Evolutionary conservation across 2,329 filamentous ascomycete species (phyloP).

Genomic region (Colletotrichum falcatum): DNA sequence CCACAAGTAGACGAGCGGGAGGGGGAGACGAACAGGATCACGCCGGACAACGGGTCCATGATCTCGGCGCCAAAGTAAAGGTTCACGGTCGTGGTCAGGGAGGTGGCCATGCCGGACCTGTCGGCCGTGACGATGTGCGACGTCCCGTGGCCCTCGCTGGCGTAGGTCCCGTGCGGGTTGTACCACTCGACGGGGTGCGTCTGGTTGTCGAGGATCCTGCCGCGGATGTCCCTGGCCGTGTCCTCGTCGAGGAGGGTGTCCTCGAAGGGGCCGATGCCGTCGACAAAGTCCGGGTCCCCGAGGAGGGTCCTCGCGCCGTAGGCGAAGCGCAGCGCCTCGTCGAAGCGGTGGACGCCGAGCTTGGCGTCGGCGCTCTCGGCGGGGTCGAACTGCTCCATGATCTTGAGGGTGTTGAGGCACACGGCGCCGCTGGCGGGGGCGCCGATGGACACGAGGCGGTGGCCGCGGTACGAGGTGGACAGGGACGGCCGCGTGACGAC

Average conservation of each 20-base stretch:
- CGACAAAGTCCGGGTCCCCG: constrained; percentile 83
- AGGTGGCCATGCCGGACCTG: constrained; percentile 77
- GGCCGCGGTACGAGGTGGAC: constrained; percentile 75
- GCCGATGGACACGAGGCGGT: constrained; percentile 75
- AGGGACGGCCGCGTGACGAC: constrained; percentile 74
- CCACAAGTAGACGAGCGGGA: constrained; percentile 41
- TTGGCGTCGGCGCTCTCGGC: constrained; percentile 67
- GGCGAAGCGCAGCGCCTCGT: constrained; percentile 90
- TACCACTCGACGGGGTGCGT: constrained; percentile 83
- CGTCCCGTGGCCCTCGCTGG: constrained; percentile 78
- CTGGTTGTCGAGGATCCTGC: constrained; percentile 76
- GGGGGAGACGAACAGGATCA: constrained; percentile 71
- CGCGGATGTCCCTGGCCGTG: constrained; percentile 70
- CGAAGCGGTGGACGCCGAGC: constrained; percentile 82
- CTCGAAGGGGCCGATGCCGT: constrained; percentile 73
- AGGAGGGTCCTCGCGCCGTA: constrained; percentile 84
- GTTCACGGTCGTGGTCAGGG: constrained; percentile 89
- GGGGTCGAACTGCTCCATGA: constrained; percentile 78
- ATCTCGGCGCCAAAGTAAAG: constrained; percentile 84
- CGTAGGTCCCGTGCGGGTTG: constrained; percentile 74
- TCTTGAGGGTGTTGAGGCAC: constrained; percentile 81
- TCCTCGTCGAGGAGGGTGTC: constrained; percentile 72
- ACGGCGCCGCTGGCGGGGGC: constrained; percentile 85
- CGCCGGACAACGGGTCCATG: constrained; percentile 83
- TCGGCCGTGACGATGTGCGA: constrained; percentile 81